These are phyloP conservation scores for Blastocystis sp. DNA, from an alignment of 352 stramenopile species.

Conservation along the genomic window DNA sequence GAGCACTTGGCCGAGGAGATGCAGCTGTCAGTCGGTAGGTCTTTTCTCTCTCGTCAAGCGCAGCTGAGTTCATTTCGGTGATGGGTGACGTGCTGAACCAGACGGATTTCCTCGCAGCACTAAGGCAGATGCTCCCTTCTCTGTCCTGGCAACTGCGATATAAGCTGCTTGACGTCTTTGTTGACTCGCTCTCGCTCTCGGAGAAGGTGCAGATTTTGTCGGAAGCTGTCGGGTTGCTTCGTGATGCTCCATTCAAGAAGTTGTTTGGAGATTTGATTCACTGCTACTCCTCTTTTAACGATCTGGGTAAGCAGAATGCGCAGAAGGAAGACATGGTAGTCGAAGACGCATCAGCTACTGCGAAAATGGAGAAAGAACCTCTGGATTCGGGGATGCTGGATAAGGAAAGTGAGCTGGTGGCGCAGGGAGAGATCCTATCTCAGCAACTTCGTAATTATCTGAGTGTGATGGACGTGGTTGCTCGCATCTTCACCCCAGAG, in stretches of 20 bases:
- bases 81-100: not conserved
- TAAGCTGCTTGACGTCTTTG: not conserved
- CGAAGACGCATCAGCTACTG: not conserved
- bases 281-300: not conserved
- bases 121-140: not conserved
- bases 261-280: not conserved
- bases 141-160: not conserved
- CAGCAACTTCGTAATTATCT: not conserved
- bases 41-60: not conserved
- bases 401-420: not conserved
- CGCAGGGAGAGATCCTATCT: not conserved
- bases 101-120: not conserved
- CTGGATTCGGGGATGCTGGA: not conserved
- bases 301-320: not conserved
- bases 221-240: not conserved
- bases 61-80: conserved; percentile 32
- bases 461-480: not conserved
- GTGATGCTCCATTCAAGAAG: not conserved
- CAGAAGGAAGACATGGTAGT: not conserved
- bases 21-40: not conserved
- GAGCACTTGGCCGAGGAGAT: not conserved
- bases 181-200: not conserved
- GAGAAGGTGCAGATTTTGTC: not conserved
- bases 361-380: not conserved
- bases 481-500: not conserved